Base-by-base conservation (phyloP, 495 filamentous ascomycete genomes). In the Platismatia glauca region DNA sequence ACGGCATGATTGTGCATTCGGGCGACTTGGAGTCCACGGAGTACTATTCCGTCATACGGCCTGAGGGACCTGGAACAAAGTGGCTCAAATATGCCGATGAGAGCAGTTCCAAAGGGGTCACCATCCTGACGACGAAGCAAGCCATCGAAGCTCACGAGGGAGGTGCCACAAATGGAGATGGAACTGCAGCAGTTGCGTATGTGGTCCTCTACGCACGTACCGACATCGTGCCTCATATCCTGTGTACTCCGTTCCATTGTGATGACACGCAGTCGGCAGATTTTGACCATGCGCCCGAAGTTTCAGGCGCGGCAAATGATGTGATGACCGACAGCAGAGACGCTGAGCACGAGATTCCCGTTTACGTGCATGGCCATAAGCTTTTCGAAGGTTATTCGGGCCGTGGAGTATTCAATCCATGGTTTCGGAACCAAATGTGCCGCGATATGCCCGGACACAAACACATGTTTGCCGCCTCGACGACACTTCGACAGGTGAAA, bases 41-140 rank as follows among this genome's bases (percentile, higher is more conserved):
- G 37, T 87, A 84, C 72, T 82, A 83, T 66, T 80, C 82, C 48
- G 81, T 86, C 46, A 68, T 88, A 53, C 78, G 84, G 20, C 85
- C 85, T 0, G 76, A 77, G 24, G 82, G 83, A 1, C 79, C 79
- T 6, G 79, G 76, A 13, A 76, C 78, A 13, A 78, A 74, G 52
- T 88, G 85, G 85, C 74, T 87, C 50, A 79, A 75, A 33, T 88
- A 85, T 63, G 74, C 81, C 43, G 81, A 84, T 62, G 76, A 78
- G 53, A 81, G 76, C 44, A 76, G 77, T 37, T 79, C 80, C 39
- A 78, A 78, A 52, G 70, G 68, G 57, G 83, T 87, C 20, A 76
- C 80, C 48, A 80, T 79, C 61, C 66, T 86, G 66, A 86, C 85
- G 0, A 76, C 75, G 16, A 81, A 81, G 41, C 81, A 82, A 50